Evolutionary conservation across 2,329 filamentous ascomycete genomes (phyloP), one percentile per base, ranked within the genome.

Genomic region (Aspergillus pseudoviridinutans): DNA sequence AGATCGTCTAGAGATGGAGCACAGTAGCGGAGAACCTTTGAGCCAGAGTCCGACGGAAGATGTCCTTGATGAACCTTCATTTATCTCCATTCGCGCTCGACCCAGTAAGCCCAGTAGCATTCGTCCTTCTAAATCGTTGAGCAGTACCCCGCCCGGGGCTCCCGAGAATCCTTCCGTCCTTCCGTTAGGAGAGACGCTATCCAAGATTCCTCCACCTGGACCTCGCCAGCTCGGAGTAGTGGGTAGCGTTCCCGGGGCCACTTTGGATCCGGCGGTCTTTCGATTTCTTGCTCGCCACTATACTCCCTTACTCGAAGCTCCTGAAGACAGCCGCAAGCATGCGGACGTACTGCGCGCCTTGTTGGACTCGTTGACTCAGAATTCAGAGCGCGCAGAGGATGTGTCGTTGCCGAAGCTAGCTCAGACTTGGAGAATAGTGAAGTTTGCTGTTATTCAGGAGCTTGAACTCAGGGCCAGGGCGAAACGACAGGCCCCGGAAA

Each of bases 371-470:
- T 79, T 85, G 51, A 76, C 80, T 54, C 76, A 79, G 35, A 87
- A 86, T 68, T 81, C 81, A 4, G 72, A 77, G 49, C 77, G 80
- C 61, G 82, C 82, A 27, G 77, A 83, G 59, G 72, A 76, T 56
- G 77, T 78, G 35, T 78, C 79, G 42, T 71, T 80, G 60, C 74
- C 80, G 61, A 77, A 80, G 54, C 71, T 84, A 49, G 81, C 84
- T 32, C 81, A 86, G 61, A 83, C 82, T 22, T 87, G 84, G 84
- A 79, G 78, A 54, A 78, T 87, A 24, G 69, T 85, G 35, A 80
- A 79, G 54, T 75, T 78, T 55, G 76, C 79, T 27, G 74, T 84
- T 54, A 66, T 79, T 2, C 76, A 79, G 57, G 81, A 84, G 58
- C 74, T 84, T 28, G 73, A 73, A 56, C 58, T 65, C 44, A 76